phyloP scores from a whole-genome alignment of 2,329 filamentous ascomycete species.

The Colletotrichum paranaense region DNA sequence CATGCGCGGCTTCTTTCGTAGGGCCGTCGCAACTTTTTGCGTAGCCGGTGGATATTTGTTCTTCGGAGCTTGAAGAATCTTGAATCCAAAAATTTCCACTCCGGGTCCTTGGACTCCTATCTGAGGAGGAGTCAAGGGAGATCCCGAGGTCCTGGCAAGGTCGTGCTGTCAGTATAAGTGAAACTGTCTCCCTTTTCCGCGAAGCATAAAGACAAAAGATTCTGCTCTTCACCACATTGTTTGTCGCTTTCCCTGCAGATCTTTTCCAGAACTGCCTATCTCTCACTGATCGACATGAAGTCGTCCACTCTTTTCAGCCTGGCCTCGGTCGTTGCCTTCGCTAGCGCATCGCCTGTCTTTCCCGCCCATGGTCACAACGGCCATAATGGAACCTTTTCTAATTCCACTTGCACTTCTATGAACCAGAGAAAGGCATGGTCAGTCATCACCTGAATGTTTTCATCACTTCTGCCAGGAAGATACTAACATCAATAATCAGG shows the following conservation, averaged over 20 bases:
- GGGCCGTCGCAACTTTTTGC: background rate
- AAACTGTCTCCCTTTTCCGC: background rate
- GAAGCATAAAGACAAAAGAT: too few relatives aligned
- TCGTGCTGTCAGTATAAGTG: conserved; percentile 5
- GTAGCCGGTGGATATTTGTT: background rate
- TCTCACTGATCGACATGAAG: conserved; percentile 14
- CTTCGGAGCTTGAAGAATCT: background rate
- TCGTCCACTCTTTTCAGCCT: conserved; percentile 18
- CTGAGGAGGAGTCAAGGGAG: background rate
- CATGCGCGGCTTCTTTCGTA: background rate
- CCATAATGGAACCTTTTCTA: conserved; percentile 5
- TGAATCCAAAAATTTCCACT: background rate
- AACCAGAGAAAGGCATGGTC: conserved; percentile 24
- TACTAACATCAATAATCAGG: background rate
- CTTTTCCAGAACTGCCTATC: background rate
- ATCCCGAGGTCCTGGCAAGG: background rate
- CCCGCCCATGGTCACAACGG: background rate
- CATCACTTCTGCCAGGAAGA: too few relatives aligned
- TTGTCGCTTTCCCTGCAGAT: background rate
- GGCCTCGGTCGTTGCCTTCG: background rate
- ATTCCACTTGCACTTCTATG: conserved; percentile 18
- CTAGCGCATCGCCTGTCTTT: conserved; percentile 2
- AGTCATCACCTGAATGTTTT: background rate
- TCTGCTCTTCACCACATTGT: too few relatives aligned
- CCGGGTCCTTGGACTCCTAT: background rate